Conservation (phyloP, 1,284 basidiomycete species). For the Papiliotrema laurentii region DNA sequence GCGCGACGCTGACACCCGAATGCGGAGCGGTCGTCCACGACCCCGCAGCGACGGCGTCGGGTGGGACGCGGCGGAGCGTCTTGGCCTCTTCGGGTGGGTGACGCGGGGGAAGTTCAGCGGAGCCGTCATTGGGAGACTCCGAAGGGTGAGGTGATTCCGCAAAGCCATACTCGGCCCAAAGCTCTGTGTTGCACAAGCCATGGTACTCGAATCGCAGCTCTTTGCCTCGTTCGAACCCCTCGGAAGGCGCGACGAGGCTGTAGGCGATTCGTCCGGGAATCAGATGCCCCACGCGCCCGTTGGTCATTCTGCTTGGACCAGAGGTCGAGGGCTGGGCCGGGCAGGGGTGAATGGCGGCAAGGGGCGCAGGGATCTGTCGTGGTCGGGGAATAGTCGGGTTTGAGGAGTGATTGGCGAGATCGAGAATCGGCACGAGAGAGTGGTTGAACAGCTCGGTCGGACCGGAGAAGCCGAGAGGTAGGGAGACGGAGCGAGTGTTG, state of each 20-base stretch:
- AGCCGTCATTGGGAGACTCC: not conserved
- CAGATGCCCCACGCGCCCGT: too few species aligned
- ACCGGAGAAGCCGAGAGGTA: slow-evolving; percentile 57
- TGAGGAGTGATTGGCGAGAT: slow-evolving; percentile 73
- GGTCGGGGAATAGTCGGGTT: slow-evolving; percentile 22
- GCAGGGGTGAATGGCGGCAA: slow-evolving; percentile 3
- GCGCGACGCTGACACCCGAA: not conserved
- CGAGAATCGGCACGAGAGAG: slow-evolving; percentile 76
- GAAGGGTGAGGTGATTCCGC: slow-evolving; percentile 44
- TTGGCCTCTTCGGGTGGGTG: not conserved
- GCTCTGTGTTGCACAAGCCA: slow-evolving; percentile 61
- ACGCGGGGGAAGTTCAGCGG: not conserved
- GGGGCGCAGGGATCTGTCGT: slow-evolving; percentile 20
- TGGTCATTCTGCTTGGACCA: too few species aligned
- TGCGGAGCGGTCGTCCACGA: too few species aligned
- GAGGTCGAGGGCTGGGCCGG: not conserved
- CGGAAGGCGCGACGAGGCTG: slow-evolving; percentile 55
- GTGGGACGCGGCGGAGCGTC: not conserved
- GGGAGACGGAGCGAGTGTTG: slow-evolving; percentile 79
- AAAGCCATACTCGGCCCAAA: slow-evolving; percentile 84
- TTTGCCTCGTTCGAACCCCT: slow-evolving; percentile 52
- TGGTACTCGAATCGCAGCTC: slow-evolving; percentile 75
- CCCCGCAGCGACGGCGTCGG: not conserved
- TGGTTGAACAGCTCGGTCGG: slow-evolving; percentile 59
- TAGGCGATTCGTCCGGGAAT: slow-evolving; percentile 50